Evolutionary conservation across 129 eudicot genomes (phyloP).

Genomic region (Helianthus tuberosus): DNA sequence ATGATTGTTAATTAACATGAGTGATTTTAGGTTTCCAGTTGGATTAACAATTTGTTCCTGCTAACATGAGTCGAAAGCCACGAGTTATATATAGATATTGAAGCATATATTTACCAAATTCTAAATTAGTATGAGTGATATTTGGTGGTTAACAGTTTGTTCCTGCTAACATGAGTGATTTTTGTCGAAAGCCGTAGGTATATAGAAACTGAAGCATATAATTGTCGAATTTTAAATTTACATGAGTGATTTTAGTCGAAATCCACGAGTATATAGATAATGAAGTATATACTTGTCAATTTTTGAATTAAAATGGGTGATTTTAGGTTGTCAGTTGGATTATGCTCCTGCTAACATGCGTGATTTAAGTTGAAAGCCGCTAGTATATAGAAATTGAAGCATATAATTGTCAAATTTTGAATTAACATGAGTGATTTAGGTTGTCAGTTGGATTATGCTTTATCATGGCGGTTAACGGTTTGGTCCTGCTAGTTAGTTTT

Average conservation of each 20-base stretch:
- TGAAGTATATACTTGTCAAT: neutral
- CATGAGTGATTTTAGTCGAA: neutral
- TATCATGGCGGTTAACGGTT: slow-evolving; percentile 1
- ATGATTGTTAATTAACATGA: neutral
- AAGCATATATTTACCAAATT: neutral
- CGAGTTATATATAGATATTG: no score
- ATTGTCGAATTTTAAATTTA: no score
- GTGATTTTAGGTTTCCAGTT: no score
- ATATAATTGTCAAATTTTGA: neutral
- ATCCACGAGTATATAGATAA: neutral
- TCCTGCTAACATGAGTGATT: no score
- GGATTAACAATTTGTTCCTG: no score
- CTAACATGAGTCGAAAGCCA: no score
- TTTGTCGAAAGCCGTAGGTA: no score
- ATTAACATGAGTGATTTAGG: slow-evolving; percentile 17
- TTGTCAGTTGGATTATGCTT: slow-evolving; percentile 19
- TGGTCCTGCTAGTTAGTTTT: neutral
- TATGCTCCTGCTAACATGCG: no score
- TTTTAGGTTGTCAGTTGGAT: no score
- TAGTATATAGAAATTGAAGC: neutral
- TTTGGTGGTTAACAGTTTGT: slow-evolving; percentile 13
- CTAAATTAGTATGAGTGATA: neutral
- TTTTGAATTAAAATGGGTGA: neutral
- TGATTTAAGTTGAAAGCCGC: neutral
- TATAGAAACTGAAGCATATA: no score